phyloP scores from a whole-genome alignment of 176 grass and related monocot species.

The Chrysopogon serrulatus region DNA sequence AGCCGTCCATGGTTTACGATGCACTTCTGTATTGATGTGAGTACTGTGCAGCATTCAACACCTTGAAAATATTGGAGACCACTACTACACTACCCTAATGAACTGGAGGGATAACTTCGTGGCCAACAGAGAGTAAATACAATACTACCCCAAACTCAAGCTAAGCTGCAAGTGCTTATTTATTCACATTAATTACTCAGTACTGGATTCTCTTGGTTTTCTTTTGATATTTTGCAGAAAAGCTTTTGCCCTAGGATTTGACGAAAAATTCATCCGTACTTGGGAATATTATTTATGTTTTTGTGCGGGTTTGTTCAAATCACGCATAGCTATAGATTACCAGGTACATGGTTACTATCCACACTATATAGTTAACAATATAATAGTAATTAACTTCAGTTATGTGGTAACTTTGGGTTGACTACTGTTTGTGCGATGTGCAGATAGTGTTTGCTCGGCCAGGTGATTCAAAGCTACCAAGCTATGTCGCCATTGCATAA shows the following conservation, averaged over 20 bases:
- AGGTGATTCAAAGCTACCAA: neutral
- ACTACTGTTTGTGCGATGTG: neutral
- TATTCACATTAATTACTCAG: neutral
- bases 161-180: neutral
- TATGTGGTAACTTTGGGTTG: neutral
- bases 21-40: neutral
- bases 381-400: neutral
- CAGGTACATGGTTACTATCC: neutral
- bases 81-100: neutral
- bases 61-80: neutral
- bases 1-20: neutral
- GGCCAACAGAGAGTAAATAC: neutral
- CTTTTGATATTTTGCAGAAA: neutral
- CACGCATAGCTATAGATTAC: neutral
- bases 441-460: neutral
- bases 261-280: slow-evolving; percentile 38
- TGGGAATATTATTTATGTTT: slow-evolving; percentile 73
- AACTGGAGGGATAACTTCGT: neutral
- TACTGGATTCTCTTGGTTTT: neutral
- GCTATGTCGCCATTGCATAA: neutral
- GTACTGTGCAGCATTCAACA: neutral
- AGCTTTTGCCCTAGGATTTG: slow-evolving; percentile 14
- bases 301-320: slow-evolving; percentile 1
- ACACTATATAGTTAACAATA: neutral
- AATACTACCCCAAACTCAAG: neutral